A percentile compares a stretch with the other conserved stretches of the same genome.
These are phyloP conservation scores for Nemophila menziesii DNA, from an alignment of 257 asterid genomes.

Conservation along the genomic window DNA sequence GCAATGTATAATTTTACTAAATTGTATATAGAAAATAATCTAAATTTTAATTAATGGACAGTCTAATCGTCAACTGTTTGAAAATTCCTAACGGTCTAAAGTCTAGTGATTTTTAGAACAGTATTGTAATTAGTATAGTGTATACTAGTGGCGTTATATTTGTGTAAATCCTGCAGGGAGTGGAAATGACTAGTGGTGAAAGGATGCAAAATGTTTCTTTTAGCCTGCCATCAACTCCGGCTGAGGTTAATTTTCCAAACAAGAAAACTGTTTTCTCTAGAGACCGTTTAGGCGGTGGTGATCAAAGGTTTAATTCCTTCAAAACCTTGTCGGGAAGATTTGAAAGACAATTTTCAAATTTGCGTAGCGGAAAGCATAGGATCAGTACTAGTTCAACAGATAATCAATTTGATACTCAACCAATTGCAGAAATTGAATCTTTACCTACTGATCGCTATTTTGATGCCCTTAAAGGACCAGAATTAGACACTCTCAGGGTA, in stretches of 20 bases:
- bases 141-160: no score
- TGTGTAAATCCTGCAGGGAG: constrained; percentile 45
- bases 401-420: constrained; percentile 14
- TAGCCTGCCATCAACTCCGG: constrained; percentile 64
- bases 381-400: constrained; percentile 23
- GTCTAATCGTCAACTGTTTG: no score
- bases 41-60: no score
- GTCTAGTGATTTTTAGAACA: constrained; percentile 12
- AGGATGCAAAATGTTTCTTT: constrained; percentile 33
- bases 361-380: constrained; percentile 29
- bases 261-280: constrained; percentile 26
- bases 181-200: constrained; percentile 20
- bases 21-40: no score
- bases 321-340: constrained; percentile 72
- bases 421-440: constrained; percentile 21
- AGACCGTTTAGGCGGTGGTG: constrained; percentile 18
- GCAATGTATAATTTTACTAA: no score
- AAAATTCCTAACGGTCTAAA: constrained; percentile 14
- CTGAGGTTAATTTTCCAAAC: constrained; percentile 15
- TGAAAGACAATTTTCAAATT: constrained; percentile 51
- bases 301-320: constrained; percentile 56
- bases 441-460: constrained; percentile 53
- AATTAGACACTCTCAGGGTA: constrained; percentile 63
- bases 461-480: constrained; percentile 87
- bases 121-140: no score